These are phyloP conservation scores for Lagenidium sp. DNA, from an alignment of 352 stramenopile species.

Conservation along the genomic window DNA sequence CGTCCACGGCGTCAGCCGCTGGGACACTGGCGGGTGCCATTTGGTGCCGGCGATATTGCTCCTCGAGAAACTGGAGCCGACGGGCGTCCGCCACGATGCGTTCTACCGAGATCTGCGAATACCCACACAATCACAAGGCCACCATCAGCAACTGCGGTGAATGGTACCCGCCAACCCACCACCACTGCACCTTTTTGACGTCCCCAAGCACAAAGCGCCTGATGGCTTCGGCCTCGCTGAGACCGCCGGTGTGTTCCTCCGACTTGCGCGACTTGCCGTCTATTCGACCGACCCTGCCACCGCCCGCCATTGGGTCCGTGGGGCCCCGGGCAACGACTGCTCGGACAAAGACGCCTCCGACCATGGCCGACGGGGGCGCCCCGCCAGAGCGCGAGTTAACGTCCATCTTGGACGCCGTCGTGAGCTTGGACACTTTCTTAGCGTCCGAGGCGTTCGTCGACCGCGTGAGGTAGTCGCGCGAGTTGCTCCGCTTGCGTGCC, in stretches of 20 bases:
- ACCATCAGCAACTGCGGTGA: too few relatives aligned
- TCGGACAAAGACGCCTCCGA: too few relatives aligned
- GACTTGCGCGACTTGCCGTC: conserved; percentile 12
- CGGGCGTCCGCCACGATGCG: conserved; percentile 67
- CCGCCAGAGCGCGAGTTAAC: too few relatives aligned
- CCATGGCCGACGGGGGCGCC: too few relatives aligned
- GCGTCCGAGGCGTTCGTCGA: conserved; percentile 3
- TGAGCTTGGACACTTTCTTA: conserved; percentile 1
- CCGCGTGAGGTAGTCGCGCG: conserved; percentile 7
- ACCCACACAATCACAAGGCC: too few relatives aligned
- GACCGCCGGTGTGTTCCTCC: conserved; percentile 1
- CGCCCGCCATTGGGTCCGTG: conserved; percentile 1
- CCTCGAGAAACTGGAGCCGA: conserved; percentile 63
- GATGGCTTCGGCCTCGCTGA: conserved; percentile 62
- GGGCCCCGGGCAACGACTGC: conserved; percentile 13
- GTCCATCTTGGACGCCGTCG: not conserved
- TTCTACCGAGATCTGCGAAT: conserved; percentile 64
- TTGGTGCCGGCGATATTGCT: conserved; percentile 31
- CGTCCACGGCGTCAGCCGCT: conserved; percentile 8
- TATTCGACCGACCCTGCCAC: conserved; percentile 6
- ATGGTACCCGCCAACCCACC: too few relatives aligned
- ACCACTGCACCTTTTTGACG: conserved; percentile 56
- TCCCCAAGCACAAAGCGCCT: conserved; percentile 54
- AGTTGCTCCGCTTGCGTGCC: conserved; percentile 15
- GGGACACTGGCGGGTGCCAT: conserved; percentile 14